Evolutionary conservation across 1,139 yeast genomes (phyloP).

Genomic region (Candida buenavistaensis): DNA sequence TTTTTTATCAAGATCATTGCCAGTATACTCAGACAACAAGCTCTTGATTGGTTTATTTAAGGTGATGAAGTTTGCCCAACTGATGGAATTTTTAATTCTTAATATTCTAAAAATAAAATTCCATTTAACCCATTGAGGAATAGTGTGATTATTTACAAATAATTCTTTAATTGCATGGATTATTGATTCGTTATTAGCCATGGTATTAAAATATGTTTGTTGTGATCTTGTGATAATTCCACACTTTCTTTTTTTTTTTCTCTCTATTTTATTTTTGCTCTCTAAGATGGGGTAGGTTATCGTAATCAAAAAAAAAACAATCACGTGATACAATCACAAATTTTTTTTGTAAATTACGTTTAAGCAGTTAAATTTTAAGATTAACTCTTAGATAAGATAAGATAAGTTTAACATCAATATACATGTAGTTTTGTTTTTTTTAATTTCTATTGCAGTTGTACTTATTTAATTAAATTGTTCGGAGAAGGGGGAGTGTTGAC

Average conservation of each 20-base stretch:
- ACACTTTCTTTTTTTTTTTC: neutral
- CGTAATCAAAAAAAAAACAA: no score
- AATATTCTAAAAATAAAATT: conserved; percentile 25
- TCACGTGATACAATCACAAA: no score
- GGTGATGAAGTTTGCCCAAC: conserved; percentile 34
- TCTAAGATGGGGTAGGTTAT: no score
- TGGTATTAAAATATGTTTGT: neutral
- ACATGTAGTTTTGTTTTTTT: no score
- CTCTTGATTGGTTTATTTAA: conserved; percentile 33
- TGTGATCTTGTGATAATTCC: neutral
- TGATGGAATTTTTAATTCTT: conserved; percentile 26
- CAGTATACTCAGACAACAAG: conserved; percentile 4
- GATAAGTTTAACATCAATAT: no score
- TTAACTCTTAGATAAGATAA: no score
- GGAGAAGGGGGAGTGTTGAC: no score
- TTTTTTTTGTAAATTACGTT: no score
- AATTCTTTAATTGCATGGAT: neutral
- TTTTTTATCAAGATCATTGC: conserved; percentile 3
- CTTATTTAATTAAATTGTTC: no score
- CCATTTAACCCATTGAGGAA: conserved; percentile 33
- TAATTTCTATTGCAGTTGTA: no score
- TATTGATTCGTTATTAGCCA: neutral
- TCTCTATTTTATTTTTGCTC: neutral
- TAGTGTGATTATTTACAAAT: neutral
- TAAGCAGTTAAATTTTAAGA: no score